Evolutionary conservation across 495 filamentous ascomycete species (phyloP).

Genomic region (Penicillium bovifimosum): DNA sequence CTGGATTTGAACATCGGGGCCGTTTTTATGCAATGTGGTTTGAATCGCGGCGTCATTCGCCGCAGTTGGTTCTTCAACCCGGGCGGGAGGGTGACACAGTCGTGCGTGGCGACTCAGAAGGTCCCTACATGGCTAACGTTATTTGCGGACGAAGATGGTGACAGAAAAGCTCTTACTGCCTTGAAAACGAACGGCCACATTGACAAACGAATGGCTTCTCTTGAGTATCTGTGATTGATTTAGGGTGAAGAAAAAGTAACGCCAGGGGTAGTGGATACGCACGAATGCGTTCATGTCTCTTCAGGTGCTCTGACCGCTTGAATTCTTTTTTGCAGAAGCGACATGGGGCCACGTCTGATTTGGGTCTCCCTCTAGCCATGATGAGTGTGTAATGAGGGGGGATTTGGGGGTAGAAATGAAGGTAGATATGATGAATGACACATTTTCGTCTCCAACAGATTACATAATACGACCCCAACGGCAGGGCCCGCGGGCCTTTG

Average conservation of each 20-base stretch:
- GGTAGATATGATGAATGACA: background rate
- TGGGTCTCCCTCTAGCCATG: constrained; percentile 3
- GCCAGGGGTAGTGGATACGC: background rate
- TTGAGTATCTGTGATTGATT: constrained; percentile 1
- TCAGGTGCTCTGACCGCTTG: constrained; percentile 5
- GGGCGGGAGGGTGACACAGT: background rate
- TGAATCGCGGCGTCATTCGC: background rate
- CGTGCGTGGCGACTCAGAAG: constrained; percentile 8
- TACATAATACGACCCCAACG: too few relatives aligned
- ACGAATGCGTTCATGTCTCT: constrained; percentile 10
- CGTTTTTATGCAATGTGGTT: background rate
- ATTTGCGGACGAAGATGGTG: too few relatives aligned
- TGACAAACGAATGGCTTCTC: constrained; percentile 10
- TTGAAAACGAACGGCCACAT: background rate
- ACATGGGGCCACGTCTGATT: constrained; percentile 5
- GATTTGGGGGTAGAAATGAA: background rate
- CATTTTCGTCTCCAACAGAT: background rate
- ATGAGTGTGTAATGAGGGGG: background rate
- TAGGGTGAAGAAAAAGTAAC: background rate
- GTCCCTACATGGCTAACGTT: background rate
- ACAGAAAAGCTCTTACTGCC: too few relatives aligned
- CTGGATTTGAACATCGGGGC: background rate
- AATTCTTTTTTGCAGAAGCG: constrained; percentile 6
- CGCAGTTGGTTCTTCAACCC: background rate
- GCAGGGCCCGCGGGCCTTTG: too few relatives aligned